Percentiles rank a stretch among this genome's conserved stretches.
Evolutionary conservation across 495 filamentous ascomycete genomes (phyloP).

Genomic region (Aspergillus indologenus): DNA sequence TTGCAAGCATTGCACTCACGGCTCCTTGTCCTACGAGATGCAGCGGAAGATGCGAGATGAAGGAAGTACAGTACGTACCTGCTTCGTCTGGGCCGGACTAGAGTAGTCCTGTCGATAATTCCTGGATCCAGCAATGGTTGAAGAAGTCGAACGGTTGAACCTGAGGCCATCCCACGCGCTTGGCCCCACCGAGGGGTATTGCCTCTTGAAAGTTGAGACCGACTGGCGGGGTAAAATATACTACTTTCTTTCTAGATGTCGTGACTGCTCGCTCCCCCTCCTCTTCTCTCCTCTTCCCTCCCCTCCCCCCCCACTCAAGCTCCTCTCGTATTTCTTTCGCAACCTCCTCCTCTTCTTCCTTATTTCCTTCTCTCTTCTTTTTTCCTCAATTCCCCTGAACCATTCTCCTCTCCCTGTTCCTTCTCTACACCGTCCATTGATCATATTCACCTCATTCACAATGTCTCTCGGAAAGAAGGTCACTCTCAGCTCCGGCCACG

Average conservation of each 20-base stretch:
- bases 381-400: neutral
- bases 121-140: too few relatives aligned
- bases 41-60: neutral
- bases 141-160: neutral
- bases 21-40: neutral
- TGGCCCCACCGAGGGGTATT: neutral
- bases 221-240: neutral
- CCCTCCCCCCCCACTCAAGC: too few relatives aligned
- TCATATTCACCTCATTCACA: constrained; percentile 13
- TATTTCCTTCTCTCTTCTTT: neutral
- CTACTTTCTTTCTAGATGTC: too few relatives aligned
- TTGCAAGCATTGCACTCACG: neutral
- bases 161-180: neutral
- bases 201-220: neutral
- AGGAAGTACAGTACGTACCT: neutral
- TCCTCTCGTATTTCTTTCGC: neutral
- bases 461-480: constrained; percentile 50
- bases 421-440: neutral
- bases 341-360: neutral
- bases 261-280: neutral
- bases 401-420: neutral
- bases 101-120: too few relatives aligned
- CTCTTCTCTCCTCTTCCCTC: neutral
- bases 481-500: constrained; percentile 40
- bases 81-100: neutral